These are phyloP conservation scores for Chalciporus chontae DNA, from an alignment of 768 basidiomycete species.

Conservation along the genomic window DNA sequence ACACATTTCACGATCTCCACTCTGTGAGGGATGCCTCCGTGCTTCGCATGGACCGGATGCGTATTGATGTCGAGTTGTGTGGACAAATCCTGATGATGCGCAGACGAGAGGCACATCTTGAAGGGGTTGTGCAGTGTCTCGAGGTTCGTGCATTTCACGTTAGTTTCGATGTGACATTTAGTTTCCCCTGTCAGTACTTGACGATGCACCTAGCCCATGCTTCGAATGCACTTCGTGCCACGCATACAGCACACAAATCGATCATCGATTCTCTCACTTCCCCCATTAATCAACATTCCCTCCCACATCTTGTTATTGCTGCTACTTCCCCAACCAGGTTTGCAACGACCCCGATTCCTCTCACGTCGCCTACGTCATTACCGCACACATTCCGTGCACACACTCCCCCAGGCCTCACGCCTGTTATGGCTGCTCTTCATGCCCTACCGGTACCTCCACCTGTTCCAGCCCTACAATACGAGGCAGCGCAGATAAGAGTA, in stretches of 20 bases:
- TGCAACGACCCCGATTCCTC: not conserved
- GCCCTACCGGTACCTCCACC: slow-evolving; percentile 22
- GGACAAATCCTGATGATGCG: slow-evolving; percentile 69
- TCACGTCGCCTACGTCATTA: slow-evolving; percentile 1
- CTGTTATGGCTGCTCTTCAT: slow-evolving; percentile 33
- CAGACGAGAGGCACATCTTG: slow-evolving; percentile 64
- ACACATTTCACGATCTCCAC: slow-evolving; percentile 63
- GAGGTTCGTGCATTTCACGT: slow-evolving; percentile 35
- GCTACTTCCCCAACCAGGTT: not conserved
- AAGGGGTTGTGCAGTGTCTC: slow-evolving; percentile 58
- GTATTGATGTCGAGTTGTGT: slow-evolving; percentile 74
- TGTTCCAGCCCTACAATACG: slow-evolving; percentile 55
- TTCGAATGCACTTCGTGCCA: slow-evolving; percentile 53
- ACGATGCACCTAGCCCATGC: slow-evolving; percentile 50
- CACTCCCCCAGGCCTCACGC: slow-evolving; percentile 18
- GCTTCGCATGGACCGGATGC: slow-evolving; percentile 62
- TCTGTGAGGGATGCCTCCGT: slow-evolving; percentile 47
- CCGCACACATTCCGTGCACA: slow-evolving; percentile 3
- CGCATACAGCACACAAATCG: slow-evolving; percentile 52
- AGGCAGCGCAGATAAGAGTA: slow-evolving; percentile 64
- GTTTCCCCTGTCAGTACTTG: slow-evolving; percentile 37
- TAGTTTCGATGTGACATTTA: slow-evolving; percentile 5
- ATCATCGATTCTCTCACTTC: slow-evolving; percentile 44
- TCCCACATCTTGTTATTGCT: not conserved
- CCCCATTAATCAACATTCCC: not conserved